These are phyloP conservation scores for Trichoderma simmonsii DNA, from an alignment of 2,329 filamentous ascomycete genomes.

Conservation along the genomic window DNA sequence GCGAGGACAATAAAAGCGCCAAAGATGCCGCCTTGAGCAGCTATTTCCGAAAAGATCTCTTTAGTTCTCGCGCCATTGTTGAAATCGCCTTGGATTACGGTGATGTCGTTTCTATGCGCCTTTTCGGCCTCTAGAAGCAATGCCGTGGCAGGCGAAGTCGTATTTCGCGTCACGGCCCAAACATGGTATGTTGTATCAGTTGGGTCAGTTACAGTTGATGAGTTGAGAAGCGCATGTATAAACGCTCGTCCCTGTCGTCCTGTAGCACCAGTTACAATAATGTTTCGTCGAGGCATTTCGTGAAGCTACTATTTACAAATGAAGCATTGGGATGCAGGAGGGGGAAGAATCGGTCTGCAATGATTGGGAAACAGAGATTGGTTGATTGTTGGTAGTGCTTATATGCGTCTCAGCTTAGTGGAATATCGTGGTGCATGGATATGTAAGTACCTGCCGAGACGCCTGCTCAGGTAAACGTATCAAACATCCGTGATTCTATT, in stretches of 20 bases:
- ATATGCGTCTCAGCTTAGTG: background rate
- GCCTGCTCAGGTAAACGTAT: background rate
- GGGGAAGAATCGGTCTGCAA: background rate
- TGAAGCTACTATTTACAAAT: background rate
- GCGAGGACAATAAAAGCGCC: slow-evolving; percentile 1
- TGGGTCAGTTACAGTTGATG: background rate
- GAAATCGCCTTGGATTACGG: background rate
- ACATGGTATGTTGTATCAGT: background rate
- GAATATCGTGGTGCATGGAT: background rate
- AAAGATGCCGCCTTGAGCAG: slow-evolving; percentile 3
- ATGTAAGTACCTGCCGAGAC: background rate
- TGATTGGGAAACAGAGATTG: background rate
- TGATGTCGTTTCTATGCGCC: background rate
- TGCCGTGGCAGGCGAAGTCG: background rate
- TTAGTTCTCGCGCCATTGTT: background rate
- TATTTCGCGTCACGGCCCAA: slow-evolving; percentile 1
- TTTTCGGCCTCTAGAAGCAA: background rate
- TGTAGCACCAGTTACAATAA: slow-evolving; percentile 14
- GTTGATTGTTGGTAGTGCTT: background rate
- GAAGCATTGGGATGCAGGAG: no score
- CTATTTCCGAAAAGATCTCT: slow-evolving; percentile 1
- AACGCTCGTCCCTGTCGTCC: slow-evolving; percentile 11
- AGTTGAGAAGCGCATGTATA: background rate
- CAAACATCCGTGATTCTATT: no score
- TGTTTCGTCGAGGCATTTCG: slow-evolving; percentile 3